Percentiles rank a stretch among this genome's conserved stretches.
Evolutionary conservation across 768 basidiomycete genomes (phyloP).

Genomic region (Mycena kentingensis): DNA sequence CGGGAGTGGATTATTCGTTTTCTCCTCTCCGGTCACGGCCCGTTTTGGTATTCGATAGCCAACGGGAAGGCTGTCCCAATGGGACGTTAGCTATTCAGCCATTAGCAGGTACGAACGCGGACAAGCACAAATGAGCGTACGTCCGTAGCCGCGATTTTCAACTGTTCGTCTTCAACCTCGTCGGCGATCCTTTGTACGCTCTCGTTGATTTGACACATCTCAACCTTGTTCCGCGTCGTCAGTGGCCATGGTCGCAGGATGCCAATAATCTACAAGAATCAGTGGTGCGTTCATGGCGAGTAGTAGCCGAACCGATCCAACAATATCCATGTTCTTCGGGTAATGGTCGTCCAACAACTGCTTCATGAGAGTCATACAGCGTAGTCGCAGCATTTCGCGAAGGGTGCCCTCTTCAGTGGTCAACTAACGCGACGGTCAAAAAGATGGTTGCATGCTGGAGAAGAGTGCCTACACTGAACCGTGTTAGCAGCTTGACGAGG

Average conservation of each 20-base stretch:
- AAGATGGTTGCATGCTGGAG: background rate
- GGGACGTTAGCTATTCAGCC: slow-evolving; percentile 61
- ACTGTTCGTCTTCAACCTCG: slow-evolving; percentile 44
- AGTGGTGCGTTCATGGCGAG: background rate
- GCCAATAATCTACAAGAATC: slow-evolving; percentile 53
- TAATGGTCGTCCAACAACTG: slow-evolving; percentile 79
- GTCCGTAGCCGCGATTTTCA: slow-evolving; percentile 59
- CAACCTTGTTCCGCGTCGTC: slow-evolving; percentile 86
- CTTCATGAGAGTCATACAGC: slow-evolving; percentile 91
- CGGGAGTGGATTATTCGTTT: background rate
- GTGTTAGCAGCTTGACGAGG: slow-evolving; percentile 76
- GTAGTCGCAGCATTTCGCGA: slow-evolving; percentile 85
- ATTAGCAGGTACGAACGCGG: background rate
- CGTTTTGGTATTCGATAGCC: slow-evolving; percentile 88
- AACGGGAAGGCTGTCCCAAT: slow-evolving; percentile 78
- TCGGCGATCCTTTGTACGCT: slow-evolving; percentile 58
- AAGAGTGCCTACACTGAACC: slow-evolving; percentile 67
- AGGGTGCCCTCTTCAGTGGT: slow-evolving; percentile 80
- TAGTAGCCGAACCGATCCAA: slow-evolving; percentile 57
- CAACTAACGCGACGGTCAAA: slow-evolving; percentile 50
- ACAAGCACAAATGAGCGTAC: slow-evolving; percentile 38
- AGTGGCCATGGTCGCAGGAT: slow-evolving; percentile 81
- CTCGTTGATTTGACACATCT: slow-evolving; percentile 68
- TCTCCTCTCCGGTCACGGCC: slow-evolving; percentile 15
- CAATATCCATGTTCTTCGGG: slow-evolving; percentile 64